phyloP scores from a whole-genome alignment of 495 filamentous ascomycete species.

The Hyaloscypha variabilis region DNA sequence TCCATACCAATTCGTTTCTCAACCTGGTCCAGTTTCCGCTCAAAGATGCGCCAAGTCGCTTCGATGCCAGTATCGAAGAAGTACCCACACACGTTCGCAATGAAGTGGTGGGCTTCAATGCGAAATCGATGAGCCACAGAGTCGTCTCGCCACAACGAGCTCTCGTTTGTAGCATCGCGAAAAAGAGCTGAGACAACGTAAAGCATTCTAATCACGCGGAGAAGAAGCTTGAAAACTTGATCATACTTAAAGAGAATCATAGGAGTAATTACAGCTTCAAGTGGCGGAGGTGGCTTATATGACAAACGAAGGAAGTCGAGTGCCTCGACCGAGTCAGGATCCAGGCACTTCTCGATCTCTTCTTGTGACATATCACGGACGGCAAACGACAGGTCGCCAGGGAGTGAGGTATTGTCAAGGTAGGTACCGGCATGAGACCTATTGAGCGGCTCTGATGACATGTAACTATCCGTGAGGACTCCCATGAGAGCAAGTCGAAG shows the following conservation, averaged over 20 bases:
- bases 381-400: constrained; percentile 82
- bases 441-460: constrained; percentile 27
- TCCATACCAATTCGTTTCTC: constrained; percentile 57
- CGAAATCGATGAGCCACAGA: constrained; percentile 59
- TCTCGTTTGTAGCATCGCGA: constrained; percentile 54
- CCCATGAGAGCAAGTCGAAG: constrained; percentile 86
- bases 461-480: constrained; percentile 76
- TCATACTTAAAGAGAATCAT: constrained; percentile 77
- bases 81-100: constrained; percentile 67
- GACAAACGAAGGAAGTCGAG: constrained; percentile 88
- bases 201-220: constrained; percentile 78
- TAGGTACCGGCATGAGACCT: constrained; percentile 26
- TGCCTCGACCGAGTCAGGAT: constrained; percentile 79
- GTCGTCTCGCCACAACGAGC: constrained; percentile 30
- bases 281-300: constrained; percentile 75
- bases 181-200: constrained; percentile 74
- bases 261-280: constrained; percentile 73
- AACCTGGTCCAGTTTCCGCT: constrained; percentile 62
- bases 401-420: constrained; percentile 51
- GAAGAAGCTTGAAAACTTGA: constrained; percentile 73
- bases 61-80: constrained; percentile 77
- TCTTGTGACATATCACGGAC: constrained; percentile 77
- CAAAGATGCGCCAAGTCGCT: constrained; percentile 70
- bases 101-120: constrained; percentile 78
- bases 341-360: constrained; percentile 77